Base-by-base conservation (phyloP, 1,284 basidiomycete genomes). In the Leccinum subspadiceum region DNA sequence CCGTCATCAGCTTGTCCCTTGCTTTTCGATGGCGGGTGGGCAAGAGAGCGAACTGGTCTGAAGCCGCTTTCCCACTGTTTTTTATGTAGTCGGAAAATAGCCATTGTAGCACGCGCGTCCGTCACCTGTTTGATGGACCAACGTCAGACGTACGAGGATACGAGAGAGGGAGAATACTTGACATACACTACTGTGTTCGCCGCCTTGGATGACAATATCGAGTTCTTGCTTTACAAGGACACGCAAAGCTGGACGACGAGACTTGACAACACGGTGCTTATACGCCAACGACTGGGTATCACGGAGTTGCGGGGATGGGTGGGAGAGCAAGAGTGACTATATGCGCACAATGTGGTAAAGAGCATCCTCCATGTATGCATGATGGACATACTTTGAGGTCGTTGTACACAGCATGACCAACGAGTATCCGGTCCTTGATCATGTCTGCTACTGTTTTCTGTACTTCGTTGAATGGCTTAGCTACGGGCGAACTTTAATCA, bases 71-170 rank as follows among this genome's bases (percentile, higher is more conserved):
- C 95, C 94, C 94, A 98, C 56, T 86, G 84, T 60, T 85, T 85
- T 69, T 92, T 90, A 73, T 96, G 84, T n/a, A 96, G 73, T 6
- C 94, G 82, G 75, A 93, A 99, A 24, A 98, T 78, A 0, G 94
- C 96, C 94, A 99, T 98, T 0, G 96, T 94, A 0, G 96, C 95
- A 53, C 94, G 82, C 2, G 96, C 96, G 72, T 99, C 96, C 24
- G 88, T 93, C 6, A 96, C 86, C 94, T 96, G 29, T 49, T 54
- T 57, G 12, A 5, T 60, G n/a, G 44, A 39, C 57, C 58, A 53
- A 57, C 5, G 24, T 60, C 46, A 58, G 58, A 46, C 24, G 44
- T 5, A 17, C 26, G 29, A 59, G 49, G 15, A 8, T 31, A 20
- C 31, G 13, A n/a, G 3, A 15, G 37, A 39, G 37, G 15, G 5